These are phyloP conservation scores for Stephania cephalantha DNA, from an alignment of 164 flowering plant species.

Conservation along the genomic window DNA sequence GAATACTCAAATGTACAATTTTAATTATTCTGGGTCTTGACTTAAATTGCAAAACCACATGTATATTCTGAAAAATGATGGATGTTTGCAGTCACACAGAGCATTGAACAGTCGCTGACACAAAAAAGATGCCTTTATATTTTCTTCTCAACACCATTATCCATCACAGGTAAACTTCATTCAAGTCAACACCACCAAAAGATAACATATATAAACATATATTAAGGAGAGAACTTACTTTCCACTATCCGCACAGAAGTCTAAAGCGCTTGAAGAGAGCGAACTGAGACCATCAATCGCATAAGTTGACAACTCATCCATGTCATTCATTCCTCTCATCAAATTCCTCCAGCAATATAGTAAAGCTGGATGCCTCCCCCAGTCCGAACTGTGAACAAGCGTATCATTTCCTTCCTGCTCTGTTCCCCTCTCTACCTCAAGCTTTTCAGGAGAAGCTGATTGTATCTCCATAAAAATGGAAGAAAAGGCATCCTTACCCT, in stretches of 20 bases:
- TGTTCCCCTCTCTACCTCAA: constrained; percentile 25
- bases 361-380: constrained; percentile 54
- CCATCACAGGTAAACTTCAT: background rate
- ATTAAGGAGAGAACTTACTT: constrained; percentile 40
- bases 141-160: too few species aligned
- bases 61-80: too few species aligned
- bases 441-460: constrained; percentile 26
- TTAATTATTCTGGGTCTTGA: too few species aligned
- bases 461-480: constrained; percentile 22
- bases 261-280: constrained; percentile 44
- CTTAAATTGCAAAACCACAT: too few species aligned
- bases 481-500: constrained; percentile 53
- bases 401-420: constrained; percentile 25
- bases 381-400: constrained; percentile 30
- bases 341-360: constrained; percentile 64
- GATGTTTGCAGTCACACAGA: too few species aligned
- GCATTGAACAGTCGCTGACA: too few species aligned
- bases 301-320: constrained; percentile 36
- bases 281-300: constrained; percentile 44
- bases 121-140: too few species aligned
- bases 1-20: too few species aligned
- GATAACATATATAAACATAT: background rate
- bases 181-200: background rate
- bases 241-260: constrained; percentile 56
- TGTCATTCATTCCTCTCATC: constrained; percentile 34